Conservation (phyloP, 768 basidiomycete species). For the Auricularia heimuer region DNA sequence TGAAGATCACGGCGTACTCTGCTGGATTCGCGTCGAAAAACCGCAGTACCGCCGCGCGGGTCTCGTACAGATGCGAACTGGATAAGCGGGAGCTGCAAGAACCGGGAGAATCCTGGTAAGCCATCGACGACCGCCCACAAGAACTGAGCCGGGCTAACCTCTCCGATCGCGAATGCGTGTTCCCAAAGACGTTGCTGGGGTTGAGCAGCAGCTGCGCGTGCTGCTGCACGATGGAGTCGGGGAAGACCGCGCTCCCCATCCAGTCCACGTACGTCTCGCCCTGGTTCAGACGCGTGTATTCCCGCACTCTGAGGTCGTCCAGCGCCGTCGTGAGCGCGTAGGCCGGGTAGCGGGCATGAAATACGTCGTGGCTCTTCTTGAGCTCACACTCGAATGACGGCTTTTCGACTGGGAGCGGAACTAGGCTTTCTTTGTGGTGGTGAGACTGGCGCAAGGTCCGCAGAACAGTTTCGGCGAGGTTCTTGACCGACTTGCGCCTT, state of each 20-base stretch:
- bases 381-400: no score
- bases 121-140: background rate
- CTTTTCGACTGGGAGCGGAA: no score
- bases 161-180: conserved; percentile 77
- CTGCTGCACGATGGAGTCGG: conserved; percentile 62
- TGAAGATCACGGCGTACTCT: conserved; percentile 68
- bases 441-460: no score
- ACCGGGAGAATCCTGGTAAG: background rate
- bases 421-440: no score
- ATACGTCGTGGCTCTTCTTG: conserved; percentile 15
- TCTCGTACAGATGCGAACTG: conserved; percentile 53
- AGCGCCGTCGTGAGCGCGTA: conserved; percentile 62
- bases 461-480: no score
- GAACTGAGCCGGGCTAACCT: conserved; percentile 32
- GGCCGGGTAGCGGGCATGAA: conserved; percentile 37
- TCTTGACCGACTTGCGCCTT: no score
- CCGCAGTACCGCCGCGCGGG: conserved; percentile 59
- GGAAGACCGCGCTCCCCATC: conserved; percentile 77
- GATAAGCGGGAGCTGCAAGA: conserved; percentile 57
- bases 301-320: conserved; percentile 54
- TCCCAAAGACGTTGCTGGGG: conserved; percentile 53
- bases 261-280: conserved; percentile 78
- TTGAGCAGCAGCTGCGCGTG: conserved; percentile 56
- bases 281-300: conserved; percentile 48
- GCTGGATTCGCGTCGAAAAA: conserved; percentile 70